phyloP scores from a whole-genome alignment of 192 early-diverging fungal species.

The Globomyces pollinis-pini region DNA sequence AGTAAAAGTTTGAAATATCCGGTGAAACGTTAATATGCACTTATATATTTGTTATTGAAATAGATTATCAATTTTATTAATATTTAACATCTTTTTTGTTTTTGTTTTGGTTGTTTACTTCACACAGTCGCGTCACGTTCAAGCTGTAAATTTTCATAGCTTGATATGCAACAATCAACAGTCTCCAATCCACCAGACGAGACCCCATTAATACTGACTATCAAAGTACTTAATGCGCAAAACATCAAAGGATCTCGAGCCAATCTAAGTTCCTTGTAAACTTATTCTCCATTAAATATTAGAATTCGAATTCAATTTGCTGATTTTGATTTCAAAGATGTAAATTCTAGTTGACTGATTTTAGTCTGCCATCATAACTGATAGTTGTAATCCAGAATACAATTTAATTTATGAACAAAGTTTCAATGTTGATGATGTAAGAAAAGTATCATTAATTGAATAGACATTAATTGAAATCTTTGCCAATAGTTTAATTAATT shows the following conservation, averaged over 20 bases:
- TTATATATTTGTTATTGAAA: too few species aligned
- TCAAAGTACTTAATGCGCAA: conserved; percentile 33
- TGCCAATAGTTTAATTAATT: conserved; percentile 40
- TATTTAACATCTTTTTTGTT: too few species aligned
- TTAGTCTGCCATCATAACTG: conserved; percentile 36
- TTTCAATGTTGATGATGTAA: conserved; percentile 50
- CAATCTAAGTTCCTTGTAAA: too few species aligned
- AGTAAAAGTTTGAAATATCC: too few species aligned
- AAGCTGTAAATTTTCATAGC: too few species aligned
- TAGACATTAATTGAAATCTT: conserved; percentile 48
- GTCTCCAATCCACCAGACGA: too few species aligned
- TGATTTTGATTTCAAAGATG: conserved; percentile 52
- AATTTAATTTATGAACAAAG: conserved; percentile 33
- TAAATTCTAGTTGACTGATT: conserved; percentile 13
- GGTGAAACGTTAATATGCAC: too few species aligned
- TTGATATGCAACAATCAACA: too few species aligned
- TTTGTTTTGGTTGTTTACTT: too few species aligned
- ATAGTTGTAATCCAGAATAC: conserved; percentile 44
- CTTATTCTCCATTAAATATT: too few species aligned
- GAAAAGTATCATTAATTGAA: not conserved
- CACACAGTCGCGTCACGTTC: too few species aligned
- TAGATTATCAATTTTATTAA: too few species aligned
- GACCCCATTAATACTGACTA: conserved; percentile 8
- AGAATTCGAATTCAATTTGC: conserved; percentile 49
- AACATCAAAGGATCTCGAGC: conserved; percentile 46